phyloP scores from a whole-genome alignment of 2,329 filamentous ascomycete genomes.

The Xylariaceae sp. region DNA sequence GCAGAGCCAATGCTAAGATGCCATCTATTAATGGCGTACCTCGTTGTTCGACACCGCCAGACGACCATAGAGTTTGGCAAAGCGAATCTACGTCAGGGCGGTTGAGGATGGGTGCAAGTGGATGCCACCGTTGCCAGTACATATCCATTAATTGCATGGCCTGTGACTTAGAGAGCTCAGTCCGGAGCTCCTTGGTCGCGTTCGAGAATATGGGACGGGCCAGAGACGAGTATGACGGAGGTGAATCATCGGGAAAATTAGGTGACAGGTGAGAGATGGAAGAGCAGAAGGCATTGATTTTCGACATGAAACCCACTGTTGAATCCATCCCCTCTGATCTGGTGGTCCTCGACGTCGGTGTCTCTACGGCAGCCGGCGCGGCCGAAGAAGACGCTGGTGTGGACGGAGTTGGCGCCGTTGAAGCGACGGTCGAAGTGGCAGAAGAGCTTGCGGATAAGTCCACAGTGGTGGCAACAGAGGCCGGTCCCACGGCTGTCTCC shows the following conservation, averaged over 20 bases:
- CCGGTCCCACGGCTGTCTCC: neutral
- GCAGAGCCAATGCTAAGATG: slow-evolving; percentile 15
- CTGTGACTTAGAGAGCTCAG: slow-evolving; percentile 18
- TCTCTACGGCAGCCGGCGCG: neutral
- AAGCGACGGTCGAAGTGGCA: neutral
- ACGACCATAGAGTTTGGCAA: slow-evolving; percentile 14
- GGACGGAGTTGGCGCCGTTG: neutral
- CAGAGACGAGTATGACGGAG: slow-evolving; percentile 15
- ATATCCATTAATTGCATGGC: slow-evolving; percentile 15
- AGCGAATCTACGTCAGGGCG: slow-evolving; percentile 12
- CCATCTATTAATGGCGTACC: slow-evolving; percentile 14
- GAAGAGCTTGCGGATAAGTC: neutral
- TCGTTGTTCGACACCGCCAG: slow-evolving; percentile 8
- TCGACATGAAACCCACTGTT: slow-evolving; percentile 23
- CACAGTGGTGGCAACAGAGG: neutral
- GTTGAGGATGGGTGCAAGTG: slow-evolving; percentile 17
- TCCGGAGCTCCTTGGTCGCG: neutral
- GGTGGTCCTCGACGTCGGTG: neutral
- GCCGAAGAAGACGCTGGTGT: neutral
- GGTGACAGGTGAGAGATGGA: slow-evolving; percentile 19
- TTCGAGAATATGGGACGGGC: slow-evolving; percentile 12
- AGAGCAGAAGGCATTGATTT: slow-evolving; percentile 22
- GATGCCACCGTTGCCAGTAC: slow-evolving; percentile 21
- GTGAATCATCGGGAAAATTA: slow-evolving; percentile 15
- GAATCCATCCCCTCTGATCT: slow-evolving; percentile 15